Conservation (phyloP, 768 basidiomycete species). For the Mycena galopus region DNA sequence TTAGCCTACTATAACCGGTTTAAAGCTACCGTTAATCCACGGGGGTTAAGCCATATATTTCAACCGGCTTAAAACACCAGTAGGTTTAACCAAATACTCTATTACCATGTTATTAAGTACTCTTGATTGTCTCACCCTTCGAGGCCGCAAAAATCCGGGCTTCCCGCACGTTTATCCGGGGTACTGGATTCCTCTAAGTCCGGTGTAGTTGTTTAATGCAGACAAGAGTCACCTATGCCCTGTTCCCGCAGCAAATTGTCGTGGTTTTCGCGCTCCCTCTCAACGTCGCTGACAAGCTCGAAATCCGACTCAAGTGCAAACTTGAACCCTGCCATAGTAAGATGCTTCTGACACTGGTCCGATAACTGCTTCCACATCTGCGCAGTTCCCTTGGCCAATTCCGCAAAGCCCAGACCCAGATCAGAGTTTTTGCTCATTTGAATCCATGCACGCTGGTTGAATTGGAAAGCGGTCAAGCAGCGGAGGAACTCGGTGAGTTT, state of each 20-base stretch:
- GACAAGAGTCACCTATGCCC: not conserved
- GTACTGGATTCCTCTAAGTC: too few relatives aligned
- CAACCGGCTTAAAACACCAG: not conserved
- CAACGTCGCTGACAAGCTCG: not conserved
- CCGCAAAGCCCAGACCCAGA: not conserved
- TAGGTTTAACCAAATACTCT: not conserved
- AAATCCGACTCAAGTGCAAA: conserved; percentile 11
- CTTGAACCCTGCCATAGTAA: not conserved
- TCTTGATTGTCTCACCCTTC: too few relatives aligned
- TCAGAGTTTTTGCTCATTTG: too few relatives aligned
- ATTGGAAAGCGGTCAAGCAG: not conserved
- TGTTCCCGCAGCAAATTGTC: not conserved
- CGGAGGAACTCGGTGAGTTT: conserved; percentile 28
- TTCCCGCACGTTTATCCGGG: too few relatives aligned
- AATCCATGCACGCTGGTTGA: not conserved
- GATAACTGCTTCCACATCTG: conserved; percentile 1
- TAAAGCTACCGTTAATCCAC: not conserved
- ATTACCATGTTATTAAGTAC: not conserved
- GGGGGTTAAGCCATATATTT: not conserved
- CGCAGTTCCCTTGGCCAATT: not conserved
- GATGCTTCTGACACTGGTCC: conserved; percentile 2
- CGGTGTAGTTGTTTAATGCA: too few relatives aligned
- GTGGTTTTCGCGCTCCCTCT: not conserved
- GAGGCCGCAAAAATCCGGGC: too few relatives aligned
- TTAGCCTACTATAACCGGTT: not conserved